Base-by-base conservation (phyloP, 2,329 filamentous ascomycete genomes). In the Botrytis tulipae region DNA sequence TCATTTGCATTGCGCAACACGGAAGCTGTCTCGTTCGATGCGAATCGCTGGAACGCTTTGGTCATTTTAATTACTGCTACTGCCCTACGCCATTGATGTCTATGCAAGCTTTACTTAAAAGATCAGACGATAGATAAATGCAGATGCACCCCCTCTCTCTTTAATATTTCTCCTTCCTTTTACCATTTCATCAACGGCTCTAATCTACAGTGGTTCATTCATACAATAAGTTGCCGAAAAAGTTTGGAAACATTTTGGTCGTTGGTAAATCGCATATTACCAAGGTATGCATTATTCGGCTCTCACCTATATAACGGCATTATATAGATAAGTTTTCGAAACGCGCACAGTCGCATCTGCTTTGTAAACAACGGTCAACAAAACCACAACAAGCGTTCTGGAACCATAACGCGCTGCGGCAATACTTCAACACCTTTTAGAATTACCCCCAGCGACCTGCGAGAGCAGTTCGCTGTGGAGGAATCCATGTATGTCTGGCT, bases 401-500 rank as follows among this genome's bases (percentile, higher is more conserved):
- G 76, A 79, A 78, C 76, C 79, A 75, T 75, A 79, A 79, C 76
- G 76, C 77, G 73, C 71, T 74, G 74, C 74, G 78, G 78, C 78
- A 76, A 77, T 79, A 76, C 78, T 80, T 76, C 77, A 79, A 75
- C 77, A 77, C 74, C 74, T 80, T 77, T 71, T 77, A 73, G 68
- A 87, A 82, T 85, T 88, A 81, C 87, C 83, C 83, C 86, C 88
- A 86, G 88, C 87, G 87, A 86, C 87, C 90, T 90, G 90, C 89
- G 89, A 90, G 90, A 88, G 90, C 90, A 89, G 85, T 84, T 87
- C 87, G 90, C 90, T 92, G 90, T 92, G 90, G 90, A 89, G 89
- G 89, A 87, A 89, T 89, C 89, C 87, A 92, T 92, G 89, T 84
- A 88, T 81, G 80, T 81, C 80, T 79, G 78, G 77, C 84, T 93